These are phyloP conservation scores for Spatholobus suberectus DNA, from an alignment of 306 rosid species.

Conservation along the genomic window DNA sequence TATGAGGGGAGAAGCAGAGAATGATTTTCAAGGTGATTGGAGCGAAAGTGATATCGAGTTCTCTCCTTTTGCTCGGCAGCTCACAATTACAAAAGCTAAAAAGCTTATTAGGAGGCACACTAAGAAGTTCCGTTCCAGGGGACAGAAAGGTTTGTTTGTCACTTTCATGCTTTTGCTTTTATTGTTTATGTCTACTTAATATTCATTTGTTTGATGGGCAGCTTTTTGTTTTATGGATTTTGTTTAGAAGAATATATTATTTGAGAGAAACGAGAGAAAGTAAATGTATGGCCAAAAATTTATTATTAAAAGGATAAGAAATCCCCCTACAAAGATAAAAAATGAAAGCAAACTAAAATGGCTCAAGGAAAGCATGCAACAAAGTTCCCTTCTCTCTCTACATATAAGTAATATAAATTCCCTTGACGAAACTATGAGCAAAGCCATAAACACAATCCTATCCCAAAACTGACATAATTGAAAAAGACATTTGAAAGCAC, in stretches of 20 bases:
- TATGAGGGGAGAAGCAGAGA: conserved; percentile 97
- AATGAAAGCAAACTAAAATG: conserved; percentile 13
- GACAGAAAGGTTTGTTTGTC: conserved; percentile 76
- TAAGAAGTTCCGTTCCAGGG: conserved; percentile 84
- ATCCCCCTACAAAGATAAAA: background rate
- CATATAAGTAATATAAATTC: background rate
- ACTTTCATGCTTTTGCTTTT: conserved; percentile 19
- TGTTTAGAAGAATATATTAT: conserved; percentile 11
- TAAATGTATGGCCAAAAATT: background rate
- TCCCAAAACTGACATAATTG: background rate
- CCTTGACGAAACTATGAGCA: background rate
- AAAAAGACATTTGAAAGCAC: background rate
- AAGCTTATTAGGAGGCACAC: conserved; percentile 95
- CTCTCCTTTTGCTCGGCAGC: conserved; percentile 94
- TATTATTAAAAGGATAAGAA: conserved; percentile 6
- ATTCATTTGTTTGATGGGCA: conserved; percentile 17
- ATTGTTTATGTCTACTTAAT: conserved; percentile 8
- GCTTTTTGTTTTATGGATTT: background rate
- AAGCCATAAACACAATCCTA: background rate
- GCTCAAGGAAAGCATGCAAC: background rate
- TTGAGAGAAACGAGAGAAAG: conserved; percentile 2
- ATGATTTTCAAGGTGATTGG: conserved; percentile 96
- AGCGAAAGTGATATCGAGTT: conserved; percentile 90
- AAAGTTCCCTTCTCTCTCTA: background rate
- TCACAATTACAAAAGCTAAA: conserved; percentile 89